phyloP scores from a whole-genome alignment of 2,329 filamentous ascomycete genomes.

The Claviceps sp. region DNA sequence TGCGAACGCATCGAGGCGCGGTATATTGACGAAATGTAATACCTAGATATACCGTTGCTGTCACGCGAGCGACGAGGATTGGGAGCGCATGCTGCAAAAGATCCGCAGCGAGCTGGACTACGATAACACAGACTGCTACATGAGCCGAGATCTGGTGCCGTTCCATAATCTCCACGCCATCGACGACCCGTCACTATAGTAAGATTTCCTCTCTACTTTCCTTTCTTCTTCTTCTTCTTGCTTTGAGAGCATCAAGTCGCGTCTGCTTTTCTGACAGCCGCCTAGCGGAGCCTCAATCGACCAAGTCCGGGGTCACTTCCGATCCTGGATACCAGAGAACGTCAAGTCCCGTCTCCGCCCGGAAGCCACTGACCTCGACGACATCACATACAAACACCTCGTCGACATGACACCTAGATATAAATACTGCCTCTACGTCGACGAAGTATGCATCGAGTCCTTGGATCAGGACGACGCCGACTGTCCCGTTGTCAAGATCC shows the following conservation, averaged over 20 bases:
- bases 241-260: too few relatives aligned
- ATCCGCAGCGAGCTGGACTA: background rate
- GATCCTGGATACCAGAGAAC: constrained; percentile 1
- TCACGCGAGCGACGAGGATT: background rate
- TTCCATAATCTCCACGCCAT: background rate
- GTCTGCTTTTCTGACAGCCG: background rate
- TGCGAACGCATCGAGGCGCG: background rate
- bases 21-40: background rate
- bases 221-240: too few relatives aligned
- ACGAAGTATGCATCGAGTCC: background rate
- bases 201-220: background rate
- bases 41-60: constrained; percentile 2
- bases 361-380: background rate
- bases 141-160: background rate
- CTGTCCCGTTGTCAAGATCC: background rate
- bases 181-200: background rate
- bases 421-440: constrained; percentile 1
- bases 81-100: background rate
- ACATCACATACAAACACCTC: background rate
- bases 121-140: background rate
- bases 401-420: background rate
- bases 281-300: background rate
- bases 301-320: constrained; percentile 2
- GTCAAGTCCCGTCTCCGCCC: background rate
- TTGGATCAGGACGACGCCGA: background rate